Conservation (phyloP, 371 early-diverging fungal genomes). For the Syncephalastrum monosporum region DNA sequence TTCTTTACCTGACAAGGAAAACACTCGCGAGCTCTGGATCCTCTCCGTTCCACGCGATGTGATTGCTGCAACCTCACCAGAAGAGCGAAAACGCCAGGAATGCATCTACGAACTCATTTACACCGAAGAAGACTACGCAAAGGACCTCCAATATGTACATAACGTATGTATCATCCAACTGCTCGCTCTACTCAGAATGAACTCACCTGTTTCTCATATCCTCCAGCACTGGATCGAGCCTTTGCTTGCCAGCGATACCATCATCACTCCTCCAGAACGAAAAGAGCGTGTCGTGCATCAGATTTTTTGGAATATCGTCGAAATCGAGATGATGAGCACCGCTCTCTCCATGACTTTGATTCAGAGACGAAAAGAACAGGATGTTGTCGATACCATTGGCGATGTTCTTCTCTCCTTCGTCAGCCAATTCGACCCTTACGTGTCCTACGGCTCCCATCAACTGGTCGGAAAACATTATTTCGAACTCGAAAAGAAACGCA, state of each 20-base stretch:
- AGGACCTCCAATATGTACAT: conserved; percentile 51
- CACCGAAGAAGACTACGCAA: conserved; percentile 84
- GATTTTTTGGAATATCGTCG: conserved; percentile 82
- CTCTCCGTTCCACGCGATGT: conserved; percentile 21
- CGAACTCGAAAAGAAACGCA: conserved; percentile 72
- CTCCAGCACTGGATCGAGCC: conserved; percentile 66
- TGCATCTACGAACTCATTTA: conserved; percentile 86
- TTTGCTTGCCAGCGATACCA: conserved; percentile 62
- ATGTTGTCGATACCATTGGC: conserved; percentile 77
- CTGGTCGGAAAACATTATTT: conserved; percentile 76
- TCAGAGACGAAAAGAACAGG: conserved; percentile 69
- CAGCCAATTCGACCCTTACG: conserved; percentile 71
- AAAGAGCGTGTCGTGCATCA: conserved; percentile 69
- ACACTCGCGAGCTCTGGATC: conserved; percentile 18
- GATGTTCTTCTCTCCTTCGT: conserved; percentile 80
- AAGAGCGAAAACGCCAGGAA: conserved; percentile 86
- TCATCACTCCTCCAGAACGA: conserved; percentile 48
- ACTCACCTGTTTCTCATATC: neutral
- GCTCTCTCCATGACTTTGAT: conserved; percentile 67
- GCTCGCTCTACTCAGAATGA: neutral
- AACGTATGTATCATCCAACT: conserved; percentile 14
- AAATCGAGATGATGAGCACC: conserved; percentile 70
- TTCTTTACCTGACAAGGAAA: conserved; percentile 13
- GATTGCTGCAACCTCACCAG: conserved; percentile 17
- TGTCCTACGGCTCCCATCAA: conserved; percentile 88